Evolutionary conservation across 495 filamentous ascomycete genomes (phyloP), one percentile per base, ranked within the genome.

Genomic region (Xylaria longipes): DNA sequence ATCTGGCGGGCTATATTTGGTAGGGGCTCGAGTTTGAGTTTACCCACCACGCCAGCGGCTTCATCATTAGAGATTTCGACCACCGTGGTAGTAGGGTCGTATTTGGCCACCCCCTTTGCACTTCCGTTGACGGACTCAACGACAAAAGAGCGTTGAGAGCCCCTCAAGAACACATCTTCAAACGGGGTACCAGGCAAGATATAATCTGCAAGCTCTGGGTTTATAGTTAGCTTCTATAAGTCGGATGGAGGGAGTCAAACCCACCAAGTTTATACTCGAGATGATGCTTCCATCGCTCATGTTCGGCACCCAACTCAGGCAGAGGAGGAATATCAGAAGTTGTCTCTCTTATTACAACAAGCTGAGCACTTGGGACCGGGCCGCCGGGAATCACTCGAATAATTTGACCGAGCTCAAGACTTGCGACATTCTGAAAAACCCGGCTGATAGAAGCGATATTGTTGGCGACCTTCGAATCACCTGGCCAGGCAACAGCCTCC

Each of bases 1-100:
- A 91, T 84, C 72, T 90, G 93, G 31, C 82, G 83, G 29, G 86
- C 83, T 67, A 95, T 84, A 22, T 91, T 92, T 43, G 89, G 89
- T 33, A 95, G 84, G 17, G 86, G 82, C 5, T 79, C 77, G 27
- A 83, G 76, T 70, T 82, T 80, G 37, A 86, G 77, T 72, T 76
- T 82, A 43, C 76, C 83, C 31, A 64, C 58, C 25, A 68, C 63
- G 17, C 43, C 62, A 22, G 57, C 71, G 25, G n/a, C 72, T n/a
- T 77, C 68, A 6, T 70, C 72, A 8, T 78, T 73, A 8, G 74
- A 75, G 54, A 84, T 76, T n/a, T 76, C 76, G 41, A 86, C 74
- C 0, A 74, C 70, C 0, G 83, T 83, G 61, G 81, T 81, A 17
- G 73, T 65, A 41, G 82, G 78, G 27, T 81, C 45, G 56, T 82